These are phyloP conservation scores for Butyriboletus loyo DNA, from an alignment of 768 basidiomycete genomes.

Conservation along the genomic window DNA sequence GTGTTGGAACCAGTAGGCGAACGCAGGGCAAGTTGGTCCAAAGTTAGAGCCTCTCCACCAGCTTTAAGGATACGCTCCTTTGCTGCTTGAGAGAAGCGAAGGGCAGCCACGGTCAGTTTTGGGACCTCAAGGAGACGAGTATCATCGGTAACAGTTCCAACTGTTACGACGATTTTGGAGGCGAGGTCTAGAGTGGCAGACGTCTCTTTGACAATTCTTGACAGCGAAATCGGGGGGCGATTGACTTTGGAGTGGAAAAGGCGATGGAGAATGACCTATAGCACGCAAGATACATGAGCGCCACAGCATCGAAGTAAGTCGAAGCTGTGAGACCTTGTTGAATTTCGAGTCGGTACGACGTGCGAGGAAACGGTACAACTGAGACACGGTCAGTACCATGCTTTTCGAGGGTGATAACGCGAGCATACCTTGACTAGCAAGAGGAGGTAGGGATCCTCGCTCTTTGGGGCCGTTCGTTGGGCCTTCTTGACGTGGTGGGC, in stretches of 20 bases:
- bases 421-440: conserved; percentile 88
- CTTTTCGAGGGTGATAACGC: conserved; percentile 8
- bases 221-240: conserved; percentile 94
- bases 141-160: conserved; percentile 95
- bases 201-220: conserved; percentile 86
- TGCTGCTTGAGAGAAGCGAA: conserved; percentile 90
- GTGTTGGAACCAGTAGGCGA: conserved; percentile 96
- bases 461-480: conserved; percentile 89
- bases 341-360: conserved; percentile 93
- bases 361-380: conserved; percentile 99
- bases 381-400: conserved; percentile 9
- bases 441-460: conserved; percentile 98
- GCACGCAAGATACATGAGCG: conserved; percentile 18
- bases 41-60: conserved; percentile 91
- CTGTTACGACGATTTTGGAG: conserved; percentile 83
- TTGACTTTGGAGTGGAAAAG: conserved; percentile 97
- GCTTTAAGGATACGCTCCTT: conserved; percentile 94
- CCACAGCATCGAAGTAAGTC: not conserved
- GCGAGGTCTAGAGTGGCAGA: conserved; percentile 57
- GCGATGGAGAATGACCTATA: conserved; percentile 87
- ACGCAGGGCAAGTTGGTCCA: conserved; percentile 95
- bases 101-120: conserved; percentile 90
- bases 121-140: conserved; percentile 81
- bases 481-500: conserved; percentile 99
- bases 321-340: conserved; percentile 69